These are phyloP conservation scores for Saccharomyces pastorianus DNA, from an alignment of 1,139 yeast genomes.

Conservation along the genomic window DNA sequence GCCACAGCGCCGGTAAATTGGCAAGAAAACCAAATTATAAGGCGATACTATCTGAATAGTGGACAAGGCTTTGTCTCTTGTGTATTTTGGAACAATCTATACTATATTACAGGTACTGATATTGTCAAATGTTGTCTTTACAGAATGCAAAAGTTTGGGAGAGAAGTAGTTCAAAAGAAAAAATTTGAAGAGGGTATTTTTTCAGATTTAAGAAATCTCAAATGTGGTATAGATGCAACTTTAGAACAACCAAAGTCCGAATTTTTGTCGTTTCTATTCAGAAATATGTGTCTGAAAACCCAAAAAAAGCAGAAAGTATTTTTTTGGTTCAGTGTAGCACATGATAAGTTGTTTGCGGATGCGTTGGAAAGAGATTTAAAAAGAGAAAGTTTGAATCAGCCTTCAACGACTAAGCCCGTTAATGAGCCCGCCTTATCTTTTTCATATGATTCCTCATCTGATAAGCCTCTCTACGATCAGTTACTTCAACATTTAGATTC, in stretches of 20 bases:
- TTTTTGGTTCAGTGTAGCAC: slow-evolving; percentile 94
- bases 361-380: slow-evolving; percentile 89
- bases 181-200: slow-evolving; percentile 96
- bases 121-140: slow-evolving; percentile 87
- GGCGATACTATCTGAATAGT: slow-evolving; percentile 76
- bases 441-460: slow-evolving; percentile 35
- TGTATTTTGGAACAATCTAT: slow-evolving; percentile 85
- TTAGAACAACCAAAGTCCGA: slow-evolving; percentile 83
- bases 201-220: slow-evolving; percentile 78
- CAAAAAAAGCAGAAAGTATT: slow-evolving; percentile 96
- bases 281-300: slow-evolving; percentile 81
- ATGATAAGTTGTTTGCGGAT: slow-evolving; percentile 85
- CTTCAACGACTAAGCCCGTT: slow-evolving; percentile 52
- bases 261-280: slow-evolving; percentile 75
- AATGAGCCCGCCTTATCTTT: slow-evolving; percentile 60
- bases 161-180: slow-evolving; percentile 75
- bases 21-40: slow-evolving; percentile 81
- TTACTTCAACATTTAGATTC: slow-evolving; percentile 12
- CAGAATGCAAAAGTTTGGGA: slow-evolving; percentile 83
- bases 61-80: slow-evolving; percentile 90
- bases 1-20: slow-evolving; percentile 94
- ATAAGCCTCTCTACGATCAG: slow-evolving; percentile 24
- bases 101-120: slow-evolving; percentile 91
- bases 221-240: slow-evolving; percentile 82
- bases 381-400: slow-evolving; percentile 50